phyloP scores from a whole-genome alignment of 2,329 filamentous ascomycete genomes.

The Diplodia corticola region DNA sequence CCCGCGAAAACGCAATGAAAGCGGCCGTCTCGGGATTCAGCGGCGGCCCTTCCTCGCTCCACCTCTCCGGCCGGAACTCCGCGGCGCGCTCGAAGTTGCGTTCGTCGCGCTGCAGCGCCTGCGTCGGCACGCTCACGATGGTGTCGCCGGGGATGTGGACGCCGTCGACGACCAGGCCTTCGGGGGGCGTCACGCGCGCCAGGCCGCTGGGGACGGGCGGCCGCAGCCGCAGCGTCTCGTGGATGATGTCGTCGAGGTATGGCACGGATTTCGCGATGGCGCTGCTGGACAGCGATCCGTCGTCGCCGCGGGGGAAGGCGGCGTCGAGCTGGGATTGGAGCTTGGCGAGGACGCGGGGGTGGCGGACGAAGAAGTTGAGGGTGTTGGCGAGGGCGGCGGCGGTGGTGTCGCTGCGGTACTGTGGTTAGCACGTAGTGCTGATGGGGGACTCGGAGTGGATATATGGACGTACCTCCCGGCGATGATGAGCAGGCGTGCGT shows the following conservation, averaged over 20 bases:
- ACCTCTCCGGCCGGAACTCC: conserved; percentile 2
- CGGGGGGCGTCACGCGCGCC: conserved; percentile 39
- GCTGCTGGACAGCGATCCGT: conserved; percentile 34
- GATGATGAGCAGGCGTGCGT: conserved; percentile 37
- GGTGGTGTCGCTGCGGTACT: background rate
- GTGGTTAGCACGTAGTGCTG: background rate
- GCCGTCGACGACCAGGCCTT: conserved; percentile 40
- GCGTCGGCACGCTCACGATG: conserved; percentile 28
- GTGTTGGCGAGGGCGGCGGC: background rate
- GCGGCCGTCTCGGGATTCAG: background rate
- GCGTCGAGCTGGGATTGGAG: conserved; percentile 26
- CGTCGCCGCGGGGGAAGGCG: conserved; percentile 29
- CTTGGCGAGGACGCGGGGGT: conserved; percentile 8
- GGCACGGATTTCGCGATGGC: conserved; percentile 27
- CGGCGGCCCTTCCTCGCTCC: background rate
- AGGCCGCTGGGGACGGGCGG: conserved; percentile 42
- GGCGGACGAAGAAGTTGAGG: conserved; percentile 28
- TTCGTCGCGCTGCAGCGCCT: conserved; percentile 24
- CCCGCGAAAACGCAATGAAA: conserved; percentile 4
- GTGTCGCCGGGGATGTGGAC: conserved; percentile 36
- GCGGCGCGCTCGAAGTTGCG: background rate
- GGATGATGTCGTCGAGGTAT: conserved; percentile 44
- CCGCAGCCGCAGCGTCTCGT: conserved; percentile 46
- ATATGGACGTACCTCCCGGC: conserved; percentile 26
- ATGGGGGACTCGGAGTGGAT: too few relatives aligned